phyloP scores from a whole-genome alignment of 176 grass and related monocot genomes.

The Luzula sylvatica region DNA sequence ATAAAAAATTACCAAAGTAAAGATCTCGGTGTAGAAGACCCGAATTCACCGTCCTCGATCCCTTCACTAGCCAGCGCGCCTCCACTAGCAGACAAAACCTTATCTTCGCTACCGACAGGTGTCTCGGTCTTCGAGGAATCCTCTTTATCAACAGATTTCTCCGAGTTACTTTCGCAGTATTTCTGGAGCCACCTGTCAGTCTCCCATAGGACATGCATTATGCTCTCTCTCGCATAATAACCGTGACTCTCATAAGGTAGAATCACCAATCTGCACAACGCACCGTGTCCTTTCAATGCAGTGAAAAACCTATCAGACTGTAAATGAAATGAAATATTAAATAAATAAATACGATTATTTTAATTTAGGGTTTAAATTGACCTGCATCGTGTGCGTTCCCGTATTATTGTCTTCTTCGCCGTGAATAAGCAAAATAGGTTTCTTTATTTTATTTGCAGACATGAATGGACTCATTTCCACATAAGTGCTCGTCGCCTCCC shows the following conservation, averaged over 20 bases:
- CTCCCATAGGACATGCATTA: slow-evolving; percentile 99
- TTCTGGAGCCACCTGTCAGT: slow-evolving; percentile 87
- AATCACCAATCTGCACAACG: slow-evolving; percentile 80
- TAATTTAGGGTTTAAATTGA: slow-evolving; percentile 8
- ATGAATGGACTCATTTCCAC: slow-evolving; percentile 99
- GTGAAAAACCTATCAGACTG: slow-evolving; percentile 99
- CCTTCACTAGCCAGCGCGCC: slow-evolving; percentile 39
- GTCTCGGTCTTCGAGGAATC: slow-evolving; percentile 21
- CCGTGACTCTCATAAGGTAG: slow-evolving; percentile 95
- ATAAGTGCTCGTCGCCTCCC: slow-evolving; percentile 81
- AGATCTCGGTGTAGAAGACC: slow-evolving; percentile 35
- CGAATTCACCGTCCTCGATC: slow-evolving; percentile 28
- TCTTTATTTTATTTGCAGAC: slow-evolving; percentile 94
- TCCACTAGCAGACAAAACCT: slow-evolving; percentile 47
- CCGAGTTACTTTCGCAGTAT: slow-evolving; percentile 50
- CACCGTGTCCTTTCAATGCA: slow-evolving; percentile 97
- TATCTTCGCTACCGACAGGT: slow-evolving; percentile 32
- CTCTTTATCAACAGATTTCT: slow-evolving; percentile 24
- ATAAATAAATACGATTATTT: too few species aligned
- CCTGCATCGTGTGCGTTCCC: slow-evolving; percentile 98
- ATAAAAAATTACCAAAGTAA: slow-evolving; percentile 61
- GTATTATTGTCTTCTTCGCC: slow-evolving; percentile 99
- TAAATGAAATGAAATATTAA: slow-evolving; percentile 7
- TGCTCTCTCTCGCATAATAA: slow-evolving; percentile 93
- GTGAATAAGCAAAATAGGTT: slow-evolving; percentile 94